Percentiles rank a stretch among this genome's conserved stretches.
phyloP scores from a whole-genome alignment of 129 eudicot genomes.

The Flaveria sonorensis region DNA sequence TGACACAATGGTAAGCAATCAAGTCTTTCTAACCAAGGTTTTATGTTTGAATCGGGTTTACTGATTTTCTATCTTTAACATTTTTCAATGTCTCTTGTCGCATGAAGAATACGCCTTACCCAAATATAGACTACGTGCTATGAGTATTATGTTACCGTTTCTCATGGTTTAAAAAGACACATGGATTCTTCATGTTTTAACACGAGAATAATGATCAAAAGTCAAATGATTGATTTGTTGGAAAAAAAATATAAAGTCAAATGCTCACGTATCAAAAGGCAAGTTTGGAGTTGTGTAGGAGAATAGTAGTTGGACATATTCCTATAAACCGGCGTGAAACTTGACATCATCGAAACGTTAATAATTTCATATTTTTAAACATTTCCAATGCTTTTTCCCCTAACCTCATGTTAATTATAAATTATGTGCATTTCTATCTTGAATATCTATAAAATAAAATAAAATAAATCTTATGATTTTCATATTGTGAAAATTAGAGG shows the following conservation, averaged over 20 bases:
- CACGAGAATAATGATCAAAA: neutral
- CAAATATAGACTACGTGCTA: no score
- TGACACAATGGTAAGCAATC: no score
- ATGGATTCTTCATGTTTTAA: no score
- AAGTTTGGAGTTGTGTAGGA: slow-evolving; percentile 29
- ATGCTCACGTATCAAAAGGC: slow-evolving; percentile 21
- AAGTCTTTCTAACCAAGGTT: no score
- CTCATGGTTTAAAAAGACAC: no score
- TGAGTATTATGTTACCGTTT: no score
- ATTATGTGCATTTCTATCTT: neutral
- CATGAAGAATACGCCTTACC: no score
- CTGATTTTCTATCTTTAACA: no score
- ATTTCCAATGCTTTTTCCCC: neutral
- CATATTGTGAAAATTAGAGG: no score
- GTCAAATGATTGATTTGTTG: neutral
- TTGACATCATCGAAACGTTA: slow-evolving; percentile 34
- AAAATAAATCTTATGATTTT: no score
- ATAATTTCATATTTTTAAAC: slow-evolving; percentile 19
- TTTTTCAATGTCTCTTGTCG: no score
- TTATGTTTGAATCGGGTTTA: no score
- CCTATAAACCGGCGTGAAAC: slow-evolving; percentile 39
- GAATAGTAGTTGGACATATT: slow-evolving; percentile 29
- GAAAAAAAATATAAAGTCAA: slow-evolving; percentile 18
- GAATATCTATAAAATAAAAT: neutral
- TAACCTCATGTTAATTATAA: neutral